Evolutionary conservation across 2,329 filamentous ascomycete genomes (phyloP).

Genomic region (Colletotrichum lentis): DNA sequence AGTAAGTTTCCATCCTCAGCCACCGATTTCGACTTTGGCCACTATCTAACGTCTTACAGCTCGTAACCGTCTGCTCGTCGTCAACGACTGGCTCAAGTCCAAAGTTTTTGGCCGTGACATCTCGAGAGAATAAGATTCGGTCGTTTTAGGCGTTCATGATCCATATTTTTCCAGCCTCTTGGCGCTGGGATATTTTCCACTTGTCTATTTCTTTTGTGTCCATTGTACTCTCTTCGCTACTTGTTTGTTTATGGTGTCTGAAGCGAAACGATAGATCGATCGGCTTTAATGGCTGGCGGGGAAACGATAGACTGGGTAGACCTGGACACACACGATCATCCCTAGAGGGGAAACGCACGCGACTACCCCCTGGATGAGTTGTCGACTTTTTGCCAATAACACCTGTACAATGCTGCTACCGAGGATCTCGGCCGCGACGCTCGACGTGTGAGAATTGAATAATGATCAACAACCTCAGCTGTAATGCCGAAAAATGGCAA

Average conservation of each 20-base stretch:
- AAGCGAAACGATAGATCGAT: slow-evolving; percentile 38
- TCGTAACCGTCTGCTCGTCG: slow-evolving; percentile 91
- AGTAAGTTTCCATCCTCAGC: slow-evolving; percentile 71
- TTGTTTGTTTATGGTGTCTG: slow-evolving; percentile 31
- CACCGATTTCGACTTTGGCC: not conserved
- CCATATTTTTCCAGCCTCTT: slow-evolving; percentile 11
- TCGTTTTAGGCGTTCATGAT: slow-evolving; percentile 30
- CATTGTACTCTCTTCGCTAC: slow-evolving; percentile 15
- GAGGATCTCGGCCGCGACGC: slow-evolving; percentile 12
- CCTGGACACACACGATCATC: slow-evolving; percentile 27
- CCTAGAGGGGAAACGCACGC: slow-evolving; percentile 16
- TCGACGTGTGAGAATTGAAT: slow-evolving; percentile 27
- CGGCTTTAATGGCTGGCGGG: slow-evolving; percentile 36
- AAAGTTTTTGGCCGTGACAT: slow-evolving; percentile 97
- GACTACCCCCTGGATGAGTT: slow-evolving; percentile 33
- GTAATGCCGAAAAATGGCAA: not conserved
- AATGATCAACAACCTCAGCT: slow-evolving; percentile 16
- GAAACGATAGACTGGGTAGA: slow-evolving; percentile 36
- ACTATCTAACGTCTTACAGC: slow-evolving; percentile 58
- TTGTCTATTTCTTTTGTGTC: slow-evolving; percentile 24
- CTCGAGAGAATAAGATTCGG: slow-evolving; percentile 72
- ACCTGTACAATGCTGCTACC: slow-evolving; percentile 36
- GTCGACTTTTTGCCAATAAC: slow-evolving; percentile 31
- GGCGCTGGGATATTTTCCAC: slow-evolving; percentile 18
- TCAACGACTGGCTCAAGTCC: slow-evolving; percentile 96